Conservation (phyloP, 2,329 filamentous ascomycete species). For the Diaporthe sp. region DNA sequence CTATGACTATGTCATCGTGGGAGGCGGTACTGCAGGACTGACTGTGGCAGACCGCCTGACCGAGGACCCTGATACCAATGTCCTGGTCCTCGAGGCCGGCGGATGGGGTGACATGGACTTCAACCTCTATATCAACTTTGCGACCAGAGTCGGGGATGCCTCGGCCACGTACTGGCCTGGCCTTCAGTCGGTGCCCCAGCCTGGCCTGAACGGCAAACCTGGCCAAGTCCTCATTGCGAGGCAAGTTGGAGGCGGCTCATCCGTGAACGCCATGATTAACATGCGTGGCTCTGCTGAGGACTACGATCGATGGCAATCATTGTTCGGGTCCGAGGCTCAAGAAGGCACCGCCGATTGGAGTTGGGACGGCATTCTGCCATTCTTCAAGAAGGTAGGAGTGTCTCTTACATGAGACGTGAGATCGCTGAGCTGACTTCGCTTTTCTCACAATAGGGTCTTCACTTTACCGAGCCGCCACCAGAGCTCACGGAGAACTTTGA, state of each 20-base stretch:
- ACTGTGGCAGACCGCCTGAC: constrained; percentile 43
- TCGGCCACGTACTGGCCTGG: not conserved
- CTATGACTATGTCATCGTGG: constrained; percentile 43
- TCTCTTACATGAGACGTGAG: not conserved
- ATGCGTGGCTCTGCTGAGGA: constrained; percentile 50
- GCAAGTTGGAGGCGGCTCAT: constrained; percentile 53
- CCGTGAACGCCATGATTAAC: constrained; percentile 52
- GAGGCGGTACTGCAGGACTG: constrained; percentile 43
- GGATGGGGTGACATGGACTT: constrained; percentile 31
- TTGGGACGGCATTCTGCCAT: constrained; percentile 49
- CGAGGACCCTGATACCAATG: constrained; percentile 40
- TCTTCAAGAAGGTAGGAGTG: constrained; percentile 49
- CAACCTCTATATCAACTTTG: not conserved
- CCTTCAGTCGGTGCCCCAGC: constrained; percentile 46
- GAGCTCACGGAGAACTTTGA: constrained; percentile 42
- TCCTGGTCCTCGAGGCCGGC: constrained; percentile 44
- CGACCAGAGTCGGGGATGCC: not conserved
- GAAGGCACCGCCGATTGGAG: constrained; percentile 45
- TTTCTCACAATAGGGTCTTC: constrained; percentile 34
- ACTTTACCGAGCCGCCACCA: constrained; percentile 44
- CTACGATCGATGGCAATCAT: constrained; percentile 51
- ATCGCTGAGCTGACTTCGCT: not conserved
- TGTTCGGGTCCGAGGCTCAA: constrained; percentile 42
- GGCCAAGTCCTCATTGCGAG: constrained; percentile 43
- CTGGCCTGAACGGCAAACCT: constrained; percentile 44